phyloP scores from a whole-genome alignment of 1,284 basidiomycete genomes.

The Rhodofomes roseus region DNA sequence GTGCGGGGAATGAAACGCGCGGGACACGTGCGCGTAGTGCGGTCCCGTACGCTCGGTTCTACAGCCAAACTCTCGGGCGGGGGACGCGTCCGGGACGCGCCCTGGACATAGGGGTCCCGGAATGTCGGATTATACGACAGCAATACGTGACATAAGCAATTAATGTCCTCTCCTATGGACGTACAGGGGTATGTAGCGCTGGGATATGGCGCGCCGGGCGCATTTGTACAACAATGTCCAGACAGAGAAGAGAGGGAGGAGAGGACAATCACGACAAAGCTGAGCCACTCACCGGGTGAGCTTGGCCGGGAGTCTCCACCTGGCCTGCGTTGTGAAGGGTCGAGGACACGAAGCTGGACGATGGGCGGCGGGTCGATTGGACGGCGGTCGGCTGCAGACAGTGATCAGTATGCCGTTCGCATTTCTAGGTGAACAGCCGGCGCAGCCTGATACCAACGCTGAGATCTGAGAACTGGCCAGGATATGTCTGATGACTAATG shows the following conservation, averaged over 20 bases:
- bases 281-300: conserved; percentile 24
- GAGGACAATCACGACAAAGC: not conserved
- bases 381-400: conserved; percentile 72
- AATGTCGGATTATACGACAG: not conserved
- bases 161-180: not conserved
- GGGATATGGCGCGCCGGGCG: not conserved
- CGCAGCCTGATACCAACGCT: not conserved
- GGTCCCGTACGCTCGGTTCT: not conserved
- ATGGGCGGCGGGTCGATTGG: conserved; percentile 97
- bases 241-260: not conserved
- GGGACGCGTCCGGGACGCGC: not conserved
- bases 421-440: not conserved
- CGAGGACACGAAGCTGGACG: conserved; percentile 88
- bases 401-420: conserved; percentile 1
- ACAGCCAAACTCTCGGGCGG: not conserved
- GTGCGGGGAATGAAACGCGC: not conserved
- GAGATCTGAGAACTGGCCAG: not conserved
- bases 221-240: not conserved
- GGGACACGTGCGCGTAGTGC: conserved; percentile 1
- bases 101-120: not conserved
- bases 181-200: not conserved
- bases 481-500: not conserved
- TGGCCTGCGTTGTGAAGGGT: conserved; percentile 46
- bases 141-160: not conserved
- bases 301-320: conserved; percentile 23